Percentiles rank a stretch among this genome's conserved stretches.
phyloP scores from a whole-genome alignment of 2,329 filamentous ascomycete species.

The Diatrype stigma region DNA sequence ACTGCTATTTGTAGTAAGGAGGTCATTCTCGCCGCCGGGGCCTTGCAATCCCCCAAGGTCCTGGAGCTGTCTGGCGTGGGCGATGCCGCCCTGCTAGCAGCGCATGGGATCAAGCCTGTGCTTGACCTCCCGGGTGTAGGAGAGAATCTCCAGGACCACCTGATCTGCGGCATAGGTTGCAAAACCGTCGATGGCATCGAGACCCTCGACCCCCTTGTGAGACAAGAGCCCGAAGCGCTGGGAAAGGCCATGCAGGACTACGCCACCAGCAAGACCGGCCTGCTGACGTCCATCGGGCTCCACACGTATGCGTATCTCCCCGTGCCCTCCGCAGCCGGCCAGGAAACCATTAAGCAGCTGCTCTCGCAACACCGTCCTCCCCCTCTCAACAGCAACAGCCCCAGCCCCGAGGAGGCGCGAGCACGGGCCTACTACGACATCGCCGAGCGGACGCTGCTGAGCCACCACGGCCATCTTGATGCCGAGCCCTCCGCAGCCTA shows the following conservation, averaged over 20 bases:
- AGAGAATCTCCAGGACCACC: conserved; percentile 46
- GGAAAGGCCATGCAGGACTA: background rate
- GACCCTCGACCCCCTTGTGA: background rate
- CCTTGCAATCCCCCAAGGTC: conserved; percentile 52
- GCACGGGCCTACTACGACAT: background rate
- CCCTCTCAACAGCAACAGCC: background rate
- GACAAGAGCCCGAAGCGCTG: conserved; percentile 1
- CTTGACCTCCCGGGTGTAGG: conserved; percentile 42
- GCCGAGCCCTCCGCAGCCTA: conserved; percentile 1
- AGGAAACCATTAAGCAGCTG: background rate
- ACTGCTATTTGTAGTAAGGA: conserved; percentile 29
- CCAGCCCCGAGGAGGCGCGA: background rate
- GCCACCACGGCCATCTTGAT: background rate
- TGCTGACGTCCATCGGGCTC: conserved; percentile 1
- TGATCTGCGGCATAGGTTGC: background rate
- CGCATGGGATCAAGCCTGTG: too few species aligned
- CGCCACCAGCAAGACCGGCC: background rate
- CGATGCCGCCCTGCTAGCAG: conserved; percentile 35
- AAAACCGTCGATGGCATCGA: background rate
- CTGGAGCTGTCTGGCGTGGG: conserved; percentile 62
- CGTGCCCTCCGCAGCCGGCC: background rate
- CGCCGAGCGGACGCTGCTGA: conserved; percentile 1
- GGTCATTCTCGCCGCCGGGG: conserved; percentile 56
- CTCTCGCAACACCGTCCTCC: too few species aligned
- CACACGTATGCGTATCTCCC: conserved; percentile 2